These are phyloP conservation scores for Farysia itapuensis DNA, from an alignment of 1,284 basidiomycete genomes.

Conservation along the genomic window DNA sequence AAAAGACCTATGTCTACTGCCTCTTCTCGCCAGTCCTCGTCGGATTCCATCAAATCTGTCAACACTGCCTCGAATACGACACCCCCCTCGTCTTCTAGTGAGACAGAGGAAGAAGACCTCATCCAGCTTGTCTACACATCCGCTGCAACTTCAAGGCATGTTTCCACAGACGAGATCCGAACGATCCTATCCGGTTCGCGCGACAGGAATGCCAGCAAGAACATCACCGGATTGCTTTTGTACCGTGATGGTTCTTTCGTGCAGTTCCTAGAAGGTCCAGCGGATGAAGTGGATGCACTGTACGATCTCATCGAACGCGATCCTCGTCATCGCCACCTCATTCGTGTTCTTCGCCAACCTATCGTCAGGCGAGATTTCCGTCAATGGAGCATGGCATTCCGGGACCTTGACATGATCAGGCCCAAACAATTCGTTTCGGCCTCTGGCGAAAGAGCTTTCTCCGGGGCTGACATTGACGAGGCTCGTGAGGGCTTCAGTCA, in stretches of 20 bases:
- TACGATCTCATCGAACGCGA: conserved; percentile 30
- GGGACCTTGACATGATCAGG: conserved; percentile 28
- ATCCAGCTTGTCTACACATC: conserved; percentile 41
- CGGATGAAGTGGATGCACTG: conserved; percentile 13
- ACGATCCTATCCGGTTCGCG: conserved; percentile 21
- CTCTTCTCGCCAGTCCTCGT: conserved; percentile 28
- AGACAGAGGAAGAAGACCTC: conserved; percentile 12
- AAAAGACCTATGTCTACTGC: conserved; percentile 11
- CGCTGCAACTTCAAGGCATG: conserved; percentile 16
- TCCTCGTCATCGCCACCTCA: conserved; percentile 25
- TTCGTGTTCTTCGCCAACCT: conserved; percentile 13
- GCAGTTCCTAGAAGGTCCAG: conserved; percentile 38
- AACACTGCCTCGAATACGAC: conserved; percentile 1
- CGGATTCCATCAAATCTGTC: conserved; percentile 15
- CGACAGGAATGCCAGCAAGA: conserved; percentile 14
- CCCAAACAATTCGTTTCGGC: no score
- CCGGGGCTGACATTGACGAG: not conserved
- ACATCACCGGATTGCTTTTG: conserved; percentile 30
- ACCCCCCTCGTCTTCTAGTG: not conserved
- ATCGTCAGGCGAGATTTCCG: conserved; percentile 29
- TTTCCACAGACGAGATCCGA: conserved; percentile 13
- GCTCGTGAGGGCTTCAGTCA: conserved; percentile 19
- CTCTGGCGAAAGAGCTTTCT: not conserved
- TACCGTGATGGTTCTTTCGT: conserved; percentile 39
- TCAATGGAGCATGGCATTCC: conserved; percentile 40